Evolutionary conservation across 371 early-diverging fungal genomes (phyloP).

Genomic region (Thermomucor indicae-seudaticae): DNA sequence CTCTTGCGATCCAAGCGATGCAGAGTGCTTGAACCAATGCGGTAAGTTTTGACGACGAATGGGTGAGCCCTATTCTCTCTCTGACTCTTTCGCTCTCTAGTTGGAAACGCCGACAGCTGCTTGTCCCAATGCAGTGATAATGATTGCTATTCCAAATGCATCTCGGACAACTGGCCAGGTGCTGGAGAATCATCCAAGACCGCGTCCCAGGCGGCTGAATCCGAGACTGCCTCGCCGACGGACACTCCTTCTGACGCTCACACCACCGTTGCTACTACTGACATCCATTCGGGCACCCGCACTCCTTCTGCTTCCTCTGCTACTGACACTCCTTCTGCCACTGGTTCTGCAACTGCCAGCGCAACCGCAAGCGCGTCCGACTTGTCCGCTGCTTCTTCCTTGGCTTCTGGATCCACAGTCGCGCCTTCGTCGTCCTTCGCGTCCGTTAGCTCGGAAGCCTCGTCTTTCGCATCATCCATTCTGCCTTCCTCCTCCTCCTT

Average conservation of each 20-base stretch:
- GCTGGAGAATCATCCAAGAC: constrained; percentile 3
- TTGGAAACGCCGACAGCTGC: constrained; percentile 23
- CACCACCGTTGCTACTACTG: not conserved
- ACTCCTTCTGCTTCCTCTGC: constrained; percentile 4
- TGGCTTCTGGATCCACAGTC: constrained; percentile 1
- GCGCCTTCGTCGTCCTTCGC: not conserved
- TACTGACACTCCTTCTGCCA: constrained; percentile 4
- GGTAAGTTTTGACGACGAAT: constrained; percentile 23
- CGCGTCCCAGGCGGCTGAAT: not conserved
- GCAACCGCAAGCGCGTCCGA: not conserved
- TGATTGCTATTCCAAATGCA: constrained; percentile 27
- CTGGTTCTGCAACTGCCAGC: not conserved
- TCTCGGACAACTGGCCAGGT: constrained; percentile 32
- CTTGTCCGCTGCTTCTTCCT: not conserved
- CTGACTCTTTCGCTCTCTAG: constrained; percentile 10
- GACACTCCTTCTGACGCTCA: constrained; percentile 1
- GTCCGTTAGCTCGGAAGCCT: constrained; percentile 4
- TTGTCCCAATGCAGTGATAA: constrained; percentile 15
- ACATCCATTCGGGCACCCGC: no score
- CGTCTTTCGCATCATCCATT: not conserved
- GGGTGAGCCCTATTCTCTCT: no score
- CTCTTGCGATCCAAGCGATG: constrained; percentile 18
- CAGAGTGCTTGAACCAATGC: constrained; percentile 19
- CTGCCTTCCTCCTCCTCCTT: no score
- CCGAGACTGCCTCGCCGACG: constrained; percentile 5